Evolutionary conservation across 805 yeast genomes (phyloP).

Genomic region (Novakomyces olei): DNA sequence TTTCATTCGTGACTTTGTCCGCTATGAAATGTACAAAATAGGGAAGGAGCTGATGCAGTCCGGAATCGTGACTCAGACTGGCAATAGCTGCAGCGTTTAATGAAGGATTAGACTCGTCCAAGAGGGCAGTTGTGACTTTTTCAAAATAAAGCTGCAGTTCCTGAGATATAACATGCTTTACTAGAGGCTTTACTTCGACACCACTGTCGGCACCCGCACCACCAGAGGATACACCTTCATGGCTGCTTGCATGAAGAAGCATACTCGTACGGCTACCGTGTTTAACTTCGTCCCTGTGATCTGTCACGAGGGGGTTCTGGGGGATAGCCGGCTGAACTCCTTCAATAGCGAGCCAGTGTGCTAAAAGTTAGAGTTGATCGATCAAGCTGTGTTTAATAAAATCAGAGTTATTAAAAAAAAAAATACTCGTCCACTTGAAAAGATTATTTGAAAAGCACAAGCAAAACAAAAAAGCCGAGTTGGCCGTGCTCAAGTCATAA

Average conservation of each 20-base stretch:
- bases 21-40: constrained; percentile 90
- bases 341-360: constrained; percentile 80
- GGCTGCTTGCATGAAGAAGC: background rate
- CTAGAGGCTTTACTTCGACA: constrained; percentile 65
- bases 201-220: constrained; percentile 2
- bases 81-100: constrained; percentile 62
- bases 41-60: constrained; percentile 88
- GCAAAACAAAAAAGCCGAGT: background rate
- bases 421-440: too few species aligned
- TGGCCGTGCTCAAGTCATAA: background rate
- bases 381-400: too few species aligned
- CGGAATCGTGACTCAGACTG: constrained; percentile 77
- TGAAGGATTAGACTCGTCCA: constrained; percentile 29
- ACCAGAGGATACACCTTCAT: constrained; percentile 14
- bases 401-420: background rate
- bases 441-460: too few species aligned
- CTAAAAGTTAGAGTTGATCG: too few species aligned
- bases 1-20: constrained; percentile 73
- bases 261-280: background rate
- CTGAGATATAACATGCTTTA: constrained; percentile 82
- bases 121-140: constrained; percentile 59
- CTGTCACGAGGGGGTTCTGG: constrained; percentile 48
- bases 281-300: constrained; percentile 5
- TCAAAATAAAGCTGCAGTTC: constrained; percentile 88
- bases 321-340: constrained; percentile 97